These are phyloP conservation scores for Blastobotrys americana DNA, from an alignment of 805 yeast genomes.

Conservation along the genomic window DNA sequence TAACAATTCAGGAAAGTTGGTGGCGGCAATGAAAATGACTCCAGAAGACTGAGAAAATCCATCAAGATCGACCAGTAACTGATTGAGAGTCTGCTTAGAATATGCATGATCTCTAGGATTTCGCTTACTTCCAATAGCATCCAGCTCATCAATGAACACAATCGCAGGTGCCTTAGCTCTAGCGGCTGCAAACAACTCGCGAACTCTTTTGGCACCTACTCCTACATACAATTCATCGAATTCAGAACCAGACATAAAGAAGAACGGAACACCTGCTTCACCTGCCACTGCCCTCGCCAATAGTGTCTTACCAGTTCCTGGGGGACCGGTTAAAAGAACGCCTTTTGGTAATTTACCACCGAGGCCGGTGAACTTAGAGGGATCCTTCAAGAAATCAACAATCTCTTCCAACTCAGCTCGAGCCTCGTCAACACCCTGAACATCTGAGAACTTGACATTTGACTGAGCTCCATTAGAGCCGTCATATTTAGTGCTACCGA, in stretches of 20 bases:
- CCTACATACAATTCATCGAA: conserved; percentile 98
- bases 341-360: conserved; percentile 99
- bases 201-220: conserved; percentile 96
- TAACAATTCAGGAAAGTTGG: conserved; percentile 93
- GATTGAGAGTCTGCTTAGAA: conserved; percentile 95
- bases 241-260: conserved; percentile 97
- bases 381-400: conserved; percentile 95
- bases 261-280: conserved; percentile 97
- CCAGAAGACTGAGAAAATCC: conserved; percentile 87
- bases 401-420: conserved; percentile 95
- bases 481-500: conserved; percentile 49
- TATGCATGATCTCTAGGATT: conserved; percentile 97
- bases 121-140: conserved; percentile 97
- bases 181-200: conserved; percentile 90
- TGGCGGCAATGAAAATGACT: conserved; percentile 93
- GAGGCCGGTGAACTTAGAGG: conserved; percentile 88
- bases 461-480: conserved; percentile 82
- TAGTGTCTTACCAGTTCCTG: conserved; percentile 97
- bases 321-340: conserved; percentile 93
- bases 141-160: conserved; percentile 93
- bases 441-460: conserved; percentile 84
- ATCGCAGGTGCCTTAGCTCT: conserved; percentile 94
- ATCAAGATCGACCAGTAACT: conserved; percentile 89
- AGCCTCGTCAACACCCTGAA: conserved; percentile 97
- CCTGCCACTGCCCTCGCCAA: conserved; percentile 98